Base-by-base conservation (phyloP, 2,329 filamentous ascomycete species). In the Chrysoporthe austroafricana region DNA sequence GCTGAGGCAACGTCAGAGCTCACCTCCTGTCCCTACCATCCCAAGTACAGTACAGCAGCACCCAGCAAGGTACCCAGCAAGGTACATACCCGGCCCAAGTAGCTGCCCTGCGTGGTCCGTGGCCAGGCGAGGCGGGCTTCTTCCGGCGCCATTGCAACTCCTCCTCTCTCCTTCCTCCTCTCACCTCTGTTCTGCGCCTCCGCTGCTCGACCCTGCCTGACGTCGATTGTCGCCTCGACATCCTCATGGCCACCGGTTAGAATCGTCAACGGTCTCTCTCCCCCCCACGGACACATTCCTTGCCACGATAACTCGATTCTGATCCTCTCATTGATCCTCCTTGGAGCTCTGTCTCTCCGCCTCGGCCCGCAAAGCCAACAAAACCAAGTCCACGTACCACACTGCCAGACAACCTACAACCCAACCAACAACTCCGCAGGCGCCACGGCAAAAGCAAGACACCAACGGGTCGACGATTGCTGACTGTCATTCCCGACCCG, bases 311-410 rank as follows among this genome's bases (percentile, higher is more conserved):
- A 54, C 62, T 66, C 64, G 65, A 61, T 70, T 69, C 63, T 59
- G 60, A 61, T 67, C 69, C 69, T 70, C 63, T 70, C 69, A 64
- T 70, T 70, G 64, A 70, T 67, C 69, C 54, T 69, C 62, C 69
- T 69, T 70, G 56, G 67, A 66, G 67, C 69, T 70, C 66, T 59
- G 62, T 70, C 42, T 66, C 58, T 66, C 68, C 57, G 59, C 64
- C 62, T 62, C 66, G 42, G 36, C 56, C 60, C 67, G 43, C 61
- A 66, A 66, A 66, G 61, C 61, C 64, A 69, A 69, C 62, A 63
- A 39, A 52, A 21, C 61, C 48, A 63, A 46, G 52, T 58, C 50
- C 63, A 58, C 43, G 14, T 64, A 52, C 58, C 58, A 48, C 58
- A 64, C 60, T 42, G 62, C 64, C 64, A 68, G 44, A 68, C 68